Conservation (phyloP, 2,329 filamentous ascomycete species). For the Verticillium nubilum region DNA sequence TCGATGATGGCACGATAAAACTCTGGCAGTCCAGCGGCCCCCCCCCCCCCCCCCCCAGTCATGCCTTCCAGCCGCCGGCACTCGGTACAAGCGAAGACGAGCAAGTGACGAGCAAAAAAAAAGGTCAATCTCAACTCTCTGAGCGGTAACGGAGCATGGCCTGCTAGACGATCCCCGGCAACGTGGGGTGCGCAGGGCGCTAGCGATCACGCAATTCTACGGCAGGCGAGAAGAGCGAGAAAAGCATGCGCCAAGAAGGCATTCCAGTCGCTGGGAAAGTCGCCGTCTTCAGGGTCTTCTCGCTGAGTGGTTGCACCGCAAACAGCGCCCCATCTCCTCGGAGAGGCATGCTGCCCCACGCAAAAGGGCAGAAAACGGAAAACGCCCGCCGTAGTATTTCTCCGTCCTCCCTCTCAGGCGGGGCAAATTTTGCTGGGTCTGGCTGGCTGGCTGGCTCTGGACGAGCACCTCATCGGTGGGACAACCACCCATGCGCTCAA, state of each 20-base stretch:
- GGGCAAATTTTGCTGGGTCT: constrained; percentile 1
- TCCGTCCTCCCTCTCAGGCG: not conserved
- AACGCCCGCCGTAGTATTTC: not conserved
- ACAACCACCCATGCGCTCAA: not conserved
- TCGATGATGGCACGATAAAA: not conserved
- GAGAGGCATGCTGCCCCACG: not conserved
- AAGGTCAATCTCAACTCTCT: not conserved
- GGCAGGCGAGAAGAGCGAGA: not conserved
- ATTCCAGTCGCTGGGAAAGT: not conserved
- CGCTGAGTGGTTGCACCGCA: not conserved
- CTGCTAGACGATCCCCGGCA: constrained; percentile 1
- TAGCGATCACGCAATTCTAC: constrained; percentile 5
- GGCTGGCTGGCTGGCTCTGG: not conserved
- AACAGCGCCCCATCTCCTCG: not conserved
- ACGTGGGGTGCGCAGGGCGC: constrained; percentile 3
- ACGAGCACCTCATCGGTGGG: constrained; percentile 2
- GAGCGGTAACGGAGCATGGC: not conserved
- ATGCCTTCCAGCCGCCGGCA: not conserved
- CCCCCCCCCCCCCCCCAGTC: not conserved
- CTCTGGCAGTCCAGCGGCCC: not conserved
- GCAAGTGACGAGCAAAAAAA: not conserved
- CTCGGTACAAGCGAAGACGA: not conserved
- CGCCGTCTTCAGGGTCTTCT: not conserved
- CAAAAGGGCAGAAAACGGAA: not conserved
- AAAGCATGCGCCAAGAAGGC: not conserved